phyloP scores from a whole-genome alignment of 352 stramenopile genomes.

The Phytophthora multivora region DNA sequence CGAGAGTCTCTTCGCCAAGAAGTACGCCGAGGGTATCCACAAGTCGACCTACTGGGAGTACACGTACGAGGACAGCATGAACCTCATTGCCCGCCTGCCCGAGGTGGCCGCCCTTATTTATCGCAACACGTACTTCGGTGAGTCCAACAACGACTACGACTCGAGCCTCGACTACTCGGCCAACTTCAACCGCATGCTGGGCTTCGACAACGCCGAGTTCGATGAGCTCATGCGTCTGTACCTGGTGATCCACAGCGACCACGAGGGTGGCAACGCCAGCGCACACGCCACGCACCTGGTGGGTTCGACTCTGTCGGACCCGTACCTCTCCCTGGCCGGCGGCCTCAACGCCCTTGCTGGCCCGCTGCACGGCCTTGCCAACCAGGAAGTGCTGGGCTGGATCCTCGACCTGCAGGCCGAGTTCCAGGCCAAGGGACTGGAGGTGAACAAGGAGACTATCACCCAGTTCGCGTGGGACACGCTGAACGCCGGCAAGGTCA shows the following conservation, averaged over 20 bases:
- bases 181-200: constrained; percentile 99
- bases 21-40: constrained; percentile 96
- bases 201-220: constrained; percentile 96
- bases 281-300: constrained; percentile 99
- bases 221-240: constrained; percentile 99
- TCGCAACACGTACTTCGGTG: constrained; percentile 98
- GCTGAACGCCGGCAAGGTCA: constrained; percentile 99
- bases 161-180: constrained; percentile 97
- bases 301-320: constrained; percentile 96
- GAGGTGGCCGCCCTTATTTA: constrained; percentile 99
- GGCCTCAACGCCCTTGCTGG: constrained; percentile 98
- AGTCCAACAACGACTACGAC: constrained; percentile 92
- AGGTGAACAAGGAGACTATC: constrained; percentile 98
- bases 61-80: constrained; percentile 98
- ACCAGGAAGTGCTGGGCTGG: constrained; percentile 98
- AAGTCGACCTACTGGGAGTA: constrained; percentile 99
- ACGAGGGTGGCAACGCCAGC: constrained; percentile 99
- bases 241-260: constrained; percentile 99
- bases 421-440: constrained; percentile 96
- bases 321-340: constrained; percentile 96
- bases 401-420: constrained; percentile 95
- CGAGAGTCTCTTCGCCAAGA: constrained; percentile 96
- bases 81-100: constrained; percentile 97
- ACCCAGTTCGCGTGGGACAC: constrained; percentile 99
- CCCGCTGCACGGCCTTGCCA: constrained; percentile 98